These are phyloP conservation scores for Erodium texanum DNA, from an alignment of 441 rosid species.

Conservation along the genomic window DNA sequence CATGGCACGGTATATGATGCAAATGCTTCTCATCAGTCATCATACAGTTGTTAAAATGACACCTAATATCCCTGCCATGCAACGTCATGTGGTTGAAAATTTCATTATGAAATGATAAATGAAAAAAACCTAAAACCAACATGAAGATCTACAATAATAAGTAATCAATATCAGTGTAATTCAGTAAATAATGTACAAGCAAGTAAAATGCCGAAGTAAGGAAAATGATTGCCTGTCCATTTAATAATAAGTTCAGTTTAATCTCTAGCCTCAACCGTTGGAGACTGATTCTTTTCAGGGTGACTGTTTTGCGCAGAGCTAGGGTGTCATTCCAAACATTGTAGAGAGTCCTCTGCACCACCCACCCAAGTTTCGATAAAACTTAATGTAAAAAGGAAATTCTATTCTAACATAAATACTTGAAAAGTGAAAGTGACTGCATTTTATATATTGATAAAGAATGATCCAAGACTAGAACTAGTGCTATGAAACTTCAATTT, in stretches of 20 bases:
- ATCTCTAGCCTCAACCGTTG: constrained; percentile 64
- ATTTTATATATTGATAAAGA: background rate
- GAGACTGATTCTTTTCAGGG: constrained; percentile 52
- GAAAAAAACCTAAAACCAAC: background rate
- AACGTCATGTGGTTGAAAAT: background rate
- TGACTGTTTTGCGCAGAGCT: constrained; percentile 57
- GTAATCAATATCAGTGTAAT: background rate
- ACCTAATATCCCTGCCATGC: background rate
- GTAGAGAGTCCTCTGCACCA: constrained; percentile 55
- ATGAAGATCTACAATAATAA: background rate
- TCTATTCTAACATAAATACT: background rate
- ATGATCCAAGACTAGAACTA: background rate
- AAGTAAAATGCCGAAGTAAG: constrained; percentile 6
- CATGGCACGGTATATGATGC: background rate
- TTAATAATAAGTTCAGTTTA: constrained; percentile 56
- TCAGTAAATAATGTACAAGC: background rate
- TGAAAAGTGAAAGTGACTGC: constrained; percentile 12
- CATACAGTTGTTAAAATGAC: background rate
- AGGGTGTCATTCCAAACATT: constrained; percentile 61
- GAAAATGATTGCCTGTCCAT: constrained; percentile 47
- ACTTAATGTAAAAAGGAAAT: background rate
- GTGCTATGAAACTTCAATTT: background rate
- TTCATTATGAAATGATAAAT: background rate
- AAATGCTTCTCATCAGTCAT: background rate
- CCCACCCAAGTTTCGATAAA: constrained; percentile 14